phyloP scores from a whole-genome alignment of 179 eudicot genomes.

The Drosera spatulata region DNA sequence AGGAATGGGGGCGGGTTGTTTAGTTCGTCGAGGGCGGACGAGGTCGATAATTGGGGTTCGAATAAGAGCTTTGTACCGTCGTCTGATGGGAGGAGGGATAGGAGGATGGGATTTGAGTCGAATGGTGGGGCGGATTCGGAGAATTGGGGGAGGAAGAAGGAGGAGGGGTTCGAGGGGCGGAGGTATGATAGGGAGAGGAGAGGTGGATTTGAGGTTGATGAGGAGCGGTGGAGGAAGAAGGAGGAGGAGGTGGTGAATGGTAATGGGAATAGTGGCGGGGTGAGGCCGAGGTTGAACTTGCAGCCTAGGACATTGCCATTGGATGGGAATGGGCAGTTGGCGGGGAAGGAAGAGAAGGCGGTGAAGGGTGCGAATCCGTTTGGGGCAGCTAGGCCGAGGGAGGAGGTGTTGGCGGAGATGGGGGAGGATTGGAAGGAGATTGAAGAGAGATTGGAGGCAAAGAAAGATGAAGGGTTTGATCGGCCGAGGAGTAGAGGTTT shows the following conservation, averaged over 20 bases:
- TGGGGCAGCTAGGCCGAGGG: slow-evolving; percentile 21
- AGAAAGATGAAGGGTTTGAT: slow-evolving; percentile 34
- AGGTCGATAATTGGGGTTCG: slow-evolving; percentile 68
- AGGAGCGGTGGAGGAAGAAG: slow-evolving; percentile 45
- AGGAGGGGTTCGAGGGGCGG: slow-evolving; percentile 26
- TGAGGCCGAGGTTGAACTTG: slow-evolving; percentile 82
- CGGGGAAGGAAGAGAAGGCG: slow-evolving; percentile 14
- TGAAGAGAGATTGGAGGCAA: slow-evolving; percentile 65
- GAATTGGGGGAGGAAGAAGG: slow-evolving; percentile 58
- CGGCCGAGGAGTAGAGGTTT: slow-evolving; percentile 35
- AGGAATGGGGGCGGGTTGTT: slow-evolving; percentile 63
- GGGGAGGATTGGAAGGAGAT: slow-evolving; percentile 94
- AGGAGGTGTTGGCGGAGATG: slow-evolving; percentile 76
- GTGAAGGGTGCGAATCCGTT: slow-evolving; percentile 55
- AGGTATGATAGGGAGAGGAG: slow-evolving; percentile 38
- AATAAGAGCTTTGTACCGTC: slow-evolving; percentile 46
- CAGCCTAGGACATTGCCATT: slow-evolving; percentile 68
- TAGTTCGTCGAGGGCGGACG: slow-evolving; percentile 69
- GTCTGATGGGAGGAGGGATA: slow-evolving; percentile 39
- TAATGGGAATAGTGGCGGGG: slow-evolving; percentile 11
- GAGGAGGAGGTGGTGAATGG: slow-evolving; percentile 21
- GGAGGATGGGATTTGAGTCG: slow-evolving; percentile 53
- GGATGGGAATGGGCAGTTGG: slow-evolving; percentile 12
- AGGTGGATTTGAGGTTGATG: slow-evolving; percentile 32
- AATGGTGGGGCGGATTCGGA: slow-evolving; percentile 60